Percentiles rank a stretch among this genome's conserved stretches.
phyloP scores from a whole-genome alignment of 148 eudicot genomes.

The Selenicereus undatus region DNA sequence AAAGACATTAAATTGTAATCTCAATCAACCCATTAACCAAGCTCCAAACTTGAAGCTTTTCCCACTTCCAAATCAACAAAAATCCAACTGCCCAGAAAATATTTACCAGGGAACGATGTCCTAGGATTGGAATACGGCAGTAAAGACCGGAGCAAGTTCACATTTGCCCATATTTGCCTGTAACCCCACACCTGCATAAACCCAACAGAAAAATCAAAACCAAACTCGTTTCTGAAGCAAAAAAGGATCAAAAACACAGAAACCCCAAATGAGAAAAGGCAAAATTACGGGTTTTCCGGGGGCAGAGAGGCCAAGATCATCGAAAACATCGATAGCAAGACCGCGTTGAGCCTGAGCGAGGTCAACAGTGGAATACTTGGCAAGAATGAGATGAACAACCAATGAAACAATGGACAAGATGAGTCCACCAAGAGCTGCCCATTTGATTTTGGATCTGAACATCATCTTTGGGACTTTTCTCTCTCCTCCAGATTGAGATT shows the following conservation, averaged over 20 bases:
- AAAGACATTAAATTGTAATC: neutral
- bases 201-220: neutral
- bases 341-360: constrained; percentile 42
- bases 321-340: constrained; percentile 31
- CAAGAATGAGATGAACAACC: constrained; percentile 57
- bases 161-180: constrained; percentile 69
- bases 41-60: constrained; percentile 1
- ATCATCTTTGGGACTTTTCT: constrained; percentile 35
- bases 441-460: constrained; percentile 69
- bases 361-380: constrained; percentile 53
- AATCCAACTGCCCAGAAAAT: neutral
- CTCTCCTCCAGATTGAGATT: neutral
- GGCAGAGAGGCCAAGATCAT: constrained; percentile 44
- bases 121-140: constrained; percentile 81
- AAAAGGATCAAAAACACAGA: neutral
- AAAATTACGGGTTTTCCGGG: constrained; percentile 42
- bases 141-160: constrained; percentile 57
- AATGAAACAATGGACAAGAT: constrained; percentile 56
- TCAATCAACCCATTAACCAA: neutral
- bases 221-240: neutral
- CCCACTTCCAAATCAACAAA: neutral
- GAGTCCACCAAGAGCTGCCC: constrained; percentile 68
- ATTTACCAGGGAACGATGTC: constrained; percentile 67
- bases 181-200: constrained; percentile 53
- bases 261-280: neutral